Conservation (phyloP, 2,329 filamentous ascomycete genomes). For the Thielaviopsis punctulata region DNA sequence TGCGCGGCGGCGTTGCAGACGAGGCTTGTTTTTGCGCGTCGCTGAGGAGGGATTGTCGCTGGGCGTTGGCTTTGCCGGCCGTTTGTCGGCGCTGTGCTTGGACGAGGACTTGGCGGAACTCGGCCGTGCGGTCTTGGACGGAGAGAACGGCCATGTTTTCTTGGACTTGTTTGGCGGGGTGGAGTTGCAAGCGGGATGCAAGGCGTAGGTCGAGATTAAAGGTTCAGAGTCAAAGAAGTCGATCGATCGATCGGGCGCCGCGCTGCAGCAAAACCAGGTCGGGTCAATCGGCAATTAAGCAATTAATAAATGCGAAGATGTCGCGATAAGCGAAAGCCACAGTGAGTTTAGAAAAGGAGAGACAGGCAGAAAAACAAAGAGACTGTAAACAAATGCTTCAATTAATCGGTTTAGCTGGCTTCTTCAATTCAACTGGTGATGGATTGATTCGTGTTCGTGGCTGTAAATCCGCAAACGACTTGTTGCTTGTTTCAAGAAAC, state of each 20-base stretch:
- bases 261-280: too few relatives aligned
- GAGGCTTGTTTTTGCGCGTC: conserved; percentile 51
- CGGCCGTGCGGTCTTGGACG: conserved; percentile 89
- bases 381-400: too few relatives aligned
- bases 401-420: too few relatives aligned
- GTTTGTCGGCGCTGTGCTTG: conserved; percentile 71
- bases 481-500: not conserved
- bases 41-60: conserved; percentile 64
- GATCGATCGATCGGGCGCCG: too few relatives aligned
- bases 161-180: not conserved
- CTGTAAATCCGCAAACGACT: not conserved
- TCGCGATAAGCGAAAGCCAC: too few relatives aligned
- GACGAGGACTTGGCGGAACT: conserved; percentile 81
- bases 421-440: not conserved
- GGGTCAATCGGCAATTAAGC: too few relatives aligned
- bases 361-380: too few relatives aligned
- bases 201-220: too few relatives aligned
- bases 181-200: conserved; percentile 9
- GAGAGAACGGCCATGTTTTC: conserved; percentile 45
- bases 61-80: conserved; percentile 57
- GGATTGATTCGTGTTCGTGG: not conserved
- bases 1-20: conserved; percentile 30
- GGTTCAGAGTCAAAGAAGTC: too few relatives aligned
- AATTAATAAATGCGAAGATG: too few relatives aligned
- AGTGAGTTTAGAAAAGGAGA: too few relatives aligned